Conservation (phyloP, 176 grass and related monocot genomes). For the Cymbopogon citratus region DNA sequence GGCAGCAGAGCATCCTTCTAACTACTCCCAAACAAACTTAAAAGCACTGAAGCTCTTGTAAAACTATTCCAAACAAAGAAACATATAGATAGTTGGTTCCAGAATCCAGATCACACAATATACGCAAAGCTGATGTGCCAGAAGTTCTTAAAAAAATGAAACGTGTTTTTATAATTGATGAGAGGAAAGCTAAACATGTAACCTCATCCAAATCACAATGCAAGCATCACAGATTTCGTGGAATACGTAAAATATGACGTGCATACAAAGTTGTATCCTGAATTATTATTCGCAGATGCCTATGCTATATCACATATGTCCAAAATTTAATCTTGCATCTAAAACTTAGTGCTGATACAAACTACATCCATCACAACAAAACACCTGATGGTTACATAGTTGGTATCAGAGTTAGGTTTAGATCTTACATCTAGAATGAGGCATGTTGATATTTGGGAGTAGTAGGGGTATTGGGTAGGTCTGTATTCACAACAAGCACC, state of each 20-base stretch:
- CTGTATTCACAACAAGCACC: background rate
- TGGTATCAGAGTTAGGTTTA: background rate
- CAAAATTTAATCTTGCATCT: background rate
- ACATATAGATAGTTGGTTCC: background rate
- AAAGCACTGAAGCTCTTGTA: background rate
- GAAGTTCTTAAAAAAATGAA: background rate
- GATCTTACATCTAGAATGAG: too few species aligned
- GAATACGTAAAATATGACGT: background rate
- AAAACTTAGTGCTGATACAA: background rate
- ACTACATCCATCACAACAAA: background rate
- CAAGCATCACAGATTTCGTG: background rate
- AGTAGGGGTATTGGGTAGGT: background rate
- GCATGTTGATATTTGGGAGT: too few species aligned
- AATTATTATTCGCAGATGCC: background rate
- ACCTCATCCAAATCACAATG: background rate
- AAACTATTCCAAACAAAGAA: background rate
- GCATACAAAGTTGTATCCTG: background rate
- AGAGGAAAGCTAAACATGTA: background rate
- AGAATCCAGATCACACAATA: background rate
- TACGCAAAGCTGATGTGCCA: background rate
- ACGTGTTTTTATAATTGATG: background rate
- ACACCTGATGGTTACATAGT: background rate
- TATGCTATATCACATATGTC: background rate
- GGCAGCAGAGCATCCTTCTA: background rate
- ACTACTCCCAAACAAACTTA: background rate